phyloP scores from a whole-genome alignment of 208 protist species.

The Trypanosoma platydactyli region DNA sequence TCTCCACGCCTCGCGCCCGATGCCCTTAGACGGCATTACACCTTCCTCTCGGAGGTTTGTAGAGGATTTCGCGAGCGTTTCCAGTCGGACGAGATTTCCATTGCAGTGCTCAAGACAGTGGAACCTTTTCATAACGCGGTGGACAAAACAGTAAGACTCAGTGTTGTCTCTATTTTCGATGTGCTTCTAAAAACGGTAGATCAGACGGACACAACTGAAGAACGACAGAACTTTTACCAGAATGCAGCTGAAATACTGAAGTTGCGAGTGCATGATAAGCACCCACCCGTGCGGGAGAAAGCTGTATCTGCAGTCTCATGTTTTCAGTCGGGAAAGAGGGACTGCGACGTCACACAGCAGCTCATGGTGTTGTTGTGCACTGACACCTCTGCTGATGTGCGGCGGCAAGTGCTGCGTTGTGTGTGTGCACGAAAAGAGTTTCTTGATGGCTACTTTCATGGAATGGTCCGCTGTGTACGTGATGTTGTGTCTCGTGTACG shows the following conservation, averaged over 20 bases:
- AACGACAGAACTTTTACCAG: slow-evolving; percentile 86
- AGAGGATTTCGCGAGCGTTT: slow-evolving; percentile 63
- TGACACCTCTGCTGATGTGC: slow-evolving; percentile 79
- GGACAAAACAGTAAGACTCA: slow-evolving; percentile 79
- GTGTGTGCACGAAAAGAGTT: slow-evolving; percentile 84
- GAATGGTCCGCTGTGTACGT: slow-evolving; percentile 69
- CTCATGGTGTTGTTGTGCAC: slow-evolving; percentile 80
- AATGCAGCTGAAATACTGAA: slow-evolving; percentile 76
- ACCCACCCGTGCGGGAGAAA: slow-evolving; percentile 65
- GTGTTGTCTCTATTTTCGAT: slow-evolving; percentile 70
- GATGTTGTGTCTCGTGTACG: slow-evolving; percentile 84
- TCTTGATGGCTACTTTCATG: slow-evolving; percentile 87
- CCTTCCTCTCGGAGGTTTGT: slow-evolving; percentile 67
- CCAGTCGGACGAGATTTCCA: slow-evolving; percentile 55
- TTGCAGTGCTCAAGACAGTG: slow-evolving; percentile 55
- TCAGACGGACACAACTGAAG: slow-evolving; percentile 70
- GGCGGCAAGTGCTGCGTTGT: slow-evolving; percentile 68
- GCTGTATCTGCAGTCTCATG: slow-evolving; percentile 64
- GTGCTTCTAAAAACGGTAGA: slow-evolving; percentile 77
- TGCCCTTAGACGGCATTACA: slow-evolving; percentile 73
- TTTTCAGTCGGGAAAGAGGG: slow-evolving; percentile 82
- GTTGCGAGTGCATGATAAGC: slow-evolving; percentile 76
- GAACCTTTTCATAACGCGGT: slow-evolving; percentile 81
- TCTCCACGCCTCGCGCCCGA: slow-evolving; percentile 64
- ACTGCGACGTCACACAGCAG: slow-evolving; percentile 88